Percentiles rank a stretch among this genome's conserved stretches.
These are phyloP conservation scores for Capsaspora owczarzaki DNA, from an alignment of 78 protist genomes.

Conservation along the genomic window DNA sequence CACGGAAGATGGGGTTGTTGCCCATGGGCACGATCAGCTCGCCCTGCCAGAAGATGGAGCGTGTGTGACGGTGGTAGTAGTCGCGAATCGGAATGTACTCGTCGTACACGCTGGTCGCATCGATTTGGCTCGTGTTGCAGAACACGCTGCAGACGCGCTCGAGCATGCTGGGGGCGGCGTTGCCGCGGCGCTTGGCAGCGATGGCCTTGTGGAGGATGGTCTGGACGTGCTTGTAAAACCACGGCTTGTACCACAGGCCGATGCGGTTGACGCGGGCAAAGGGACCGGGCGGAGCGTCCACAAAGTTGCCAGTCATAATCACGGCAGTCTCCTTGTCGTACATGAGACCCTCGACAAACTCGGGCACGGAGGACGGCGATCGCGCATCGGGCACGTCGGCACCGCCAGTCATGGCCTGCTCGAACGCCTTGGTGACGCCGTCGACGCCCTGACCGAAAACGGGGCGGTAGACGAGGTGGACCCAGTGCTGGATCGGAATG, in stretches of 20 bases:
- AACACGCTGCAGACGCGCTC: not conserved
- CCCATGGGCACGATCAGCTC: conserved; percentile 38
- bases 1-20: conserved; percentile 28
- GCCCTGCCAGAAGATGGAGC: conserved; percentile 34
- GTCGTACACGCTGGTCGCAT: not conserved
- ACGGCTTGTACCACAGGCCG: conserved; percentile 41
- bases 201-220: not conserved
- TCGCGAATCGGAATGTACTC: conserved; percentile 43
- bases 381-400: too few species aligned
- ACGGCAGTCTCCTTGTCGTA: conserved; percentile 21
- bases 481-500: conserved; percentile 14
- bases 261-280: not conserved
- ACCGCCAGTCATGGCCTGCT: not conserved
- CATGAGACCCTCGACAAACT: conserved; percentile 16
- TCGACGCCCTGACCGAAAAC: not conserved
- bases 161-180: not conserved
- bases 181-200: not conserved
- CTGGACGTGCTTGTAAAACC: conserved; percentile 49
- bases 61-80: conserved; percentile 44
- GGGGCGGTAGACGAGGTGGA: conserved; percentile 19
- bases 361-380: too few species aligned
- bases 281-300: not conserved
- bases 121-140: not conserved
- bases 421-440: not conserved
- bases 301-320: conserved; percentile 17